These are phyloP conservation scores for Verruconis gallopava DNA, from an alignment of 2,329 filamentous ascomycete genomes.

Conservation along the genomic window DNA sequence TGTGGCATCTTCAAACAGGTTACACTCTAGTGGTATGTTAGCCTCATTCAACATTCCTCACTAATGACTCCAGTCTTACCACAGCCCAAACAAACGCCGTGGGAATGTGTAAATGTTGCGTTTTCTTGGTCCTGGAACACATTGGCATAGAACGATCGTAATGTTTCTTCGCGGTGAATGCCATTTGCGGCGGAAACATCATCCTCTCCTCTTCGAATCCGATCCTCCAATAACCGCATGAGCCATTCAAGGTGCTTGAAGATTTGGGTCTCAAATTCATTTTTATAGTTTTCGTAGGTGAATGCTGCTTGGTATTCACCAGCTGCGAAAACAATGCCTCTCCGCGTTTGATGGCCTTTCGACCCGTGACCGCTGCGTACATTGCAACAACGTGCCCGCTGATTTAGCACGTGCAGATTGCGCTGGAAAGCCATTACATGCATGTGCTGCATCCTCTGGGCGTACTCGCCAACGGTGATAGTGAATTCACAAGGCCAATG, in stretches of 20 bases:
- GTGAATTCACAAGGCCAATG: conserved; percentile 34
- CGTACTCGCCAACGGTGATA: conserved; percentile 11
- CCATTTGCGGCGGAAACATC: conserved; percentile 13
- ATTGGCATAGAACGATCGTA: conserved; percentile 23
- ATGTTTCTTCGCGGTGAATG: conserved; percentile 18
- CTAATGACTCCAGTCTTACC: too few species aligned
- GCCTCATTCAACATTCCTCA: too few species aligned
- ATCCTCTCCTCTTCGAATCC: conserved; percentile 9
- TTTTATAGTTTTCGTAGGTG: conserved; percentile 16
- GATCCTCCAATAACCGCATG: conserved; percentile 10
- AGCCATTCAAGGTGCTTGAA: conserved; percentile 14
- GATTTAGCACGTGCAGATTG: conserved; percentile 2
- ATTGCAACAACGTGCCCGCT: conserved; percentile 24
- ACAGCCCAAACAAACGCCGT: conserved; percentile 36
- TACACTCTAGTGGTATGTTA: too few species aligned
- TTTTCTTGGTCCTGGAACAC: conserved; percentile 10
- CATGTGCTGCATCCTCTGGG: conserved; percentile 5
- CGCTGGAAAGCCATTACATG: conserved; percentile 5
- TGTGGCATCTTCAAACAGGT: too few species aligned
- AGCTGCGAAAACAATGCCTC: conserved; percentile 30
- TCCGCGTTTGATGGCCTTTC: conserved; percentile 33
- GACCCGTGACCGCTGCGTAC: conserved; percentile 22
- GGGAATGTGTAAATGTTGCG: conserved; percentile 23
- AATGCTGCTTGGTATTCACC: conserved; percentile 30
- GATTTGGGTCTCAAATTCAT: conserved; percentile 14